Percentiles rank a stretch among this genome's conserved stretches.
Conservation (phyloP, 108 stramenopile species). For the Pseudonitzschia multiseries region DNA sequence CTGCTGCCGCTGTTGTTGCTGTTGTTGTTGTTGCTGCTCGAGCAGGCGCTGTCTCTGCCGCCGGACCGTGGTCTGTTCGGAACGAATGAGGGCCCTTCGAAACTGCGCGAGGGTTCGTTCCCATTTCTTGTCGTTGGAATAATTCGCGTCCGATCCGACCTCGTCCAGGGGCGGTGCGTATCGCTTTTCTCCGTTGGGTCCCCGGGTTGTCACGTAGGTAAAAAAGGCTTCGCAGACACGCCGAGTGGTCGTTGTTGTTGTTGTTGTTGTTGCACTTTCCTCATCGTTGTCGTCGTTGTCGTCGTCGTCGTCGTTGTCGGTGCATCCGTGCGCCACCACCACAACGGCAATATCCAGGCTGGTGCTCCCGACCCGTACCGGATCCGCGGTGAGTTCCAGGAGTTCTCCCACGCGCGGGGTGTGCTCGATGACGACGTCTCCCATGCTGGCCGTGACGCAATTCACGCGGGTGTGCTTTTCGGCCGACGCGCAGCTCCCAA, state of each 20-base stretch:
- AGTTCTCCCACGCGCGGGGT: slow-evolving; percentile 19
- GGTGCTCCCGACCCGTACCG: slow-evolving; percentile 16
- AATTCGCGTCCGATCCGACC: neutral
- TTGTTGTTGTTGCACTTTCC: too few species aligned
- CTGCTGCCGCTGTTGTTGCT: too few species aligned
- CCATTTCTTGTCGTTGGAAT: slow-evolving; percentile 6
- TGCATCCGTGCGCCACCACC: slow-evolving; percentile 7
- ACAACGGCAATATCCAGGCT: slow-evolving; percentile 13
- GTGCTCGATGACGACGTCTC: slow-evolving; percentile 30
- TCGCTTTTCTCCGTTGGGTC: slow-evolving; percentile 26
- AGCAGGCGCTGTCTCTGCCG: neutral
- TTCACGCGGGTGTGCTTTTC: slow-evolving; percentile 28
- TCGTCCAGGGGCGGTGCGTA: slow-evolving; percentile 16
- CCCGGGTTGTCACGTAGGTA: slow-evolving; percentile 22
- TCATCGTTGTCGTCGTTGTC: neutral
- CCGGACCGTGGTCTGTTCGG: slow-evolving; percentile 1
- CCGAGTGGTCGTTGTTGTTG: neutral
- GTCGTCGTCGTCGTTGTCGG: neutral
- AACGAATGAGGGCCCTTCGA: slow-evolving; percentile 8
- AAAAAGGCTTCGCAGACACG: slow-evolving; percentile 22
- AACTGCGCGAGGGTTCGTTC: slow-evolving; percentile 13
- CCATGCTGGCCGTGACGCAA: slow-evolving; percentile 28
- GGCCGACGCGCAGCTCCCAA: slow-evolving; percentile 28
- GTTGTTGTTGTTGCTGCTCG: too few species aligned
- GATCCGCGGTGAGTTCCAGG: slow-evolving; percentile 17